Evolutionary conservation across 805 yeast genomes (phyloP).

Genomic region (Sugiyamaella mastotermitis): DNA sequence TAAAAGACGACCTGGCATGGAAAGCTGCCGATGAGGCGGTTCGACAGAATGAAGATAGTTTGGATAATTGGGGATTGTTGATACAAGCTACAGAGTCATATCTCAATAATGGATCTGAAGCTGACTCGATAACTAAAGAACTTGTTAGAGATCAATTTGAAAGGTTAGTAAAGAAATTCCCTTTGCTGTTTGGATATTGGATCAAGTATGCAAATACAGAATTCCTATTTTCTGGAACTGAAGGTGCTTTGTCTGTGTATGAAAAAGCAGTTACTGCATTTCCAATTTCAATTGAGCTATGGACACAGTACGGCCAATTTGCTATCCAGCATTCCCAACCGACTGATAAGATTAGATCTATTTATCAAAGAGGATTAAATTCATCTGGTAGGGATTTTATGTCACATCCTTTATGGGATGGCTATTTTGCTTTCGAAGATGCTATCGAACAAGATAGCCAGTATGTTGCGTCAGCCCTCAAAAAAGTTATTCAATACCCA

Average conservation of each 20-base stretch:
- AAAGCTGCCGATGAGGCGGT: slow-evolving; percentile 13
- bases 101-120: neutral
- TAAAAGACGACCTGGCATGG: no score
- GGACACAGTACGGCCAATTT: slow-evolving; percentile 26
- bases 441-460: slow-evolving; percentile 35
- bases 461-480: slow-evolving; percentile 35
- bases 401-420: slow-evolving; percentile 81
- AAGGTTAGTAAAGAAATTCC: slow-evolving; percentile 29
- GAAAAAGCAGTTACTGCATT: slow-evolving; percentile 33
- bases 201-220: slow-evolving; percentile 31
- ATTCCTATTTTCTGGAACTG: slow-evolving; percentile 17
- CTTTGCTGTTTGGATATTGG: slow-evolving; percentile 40
- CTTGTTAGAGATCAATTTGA: slow-evolving; percentile 17
- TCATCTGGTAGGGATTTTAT: slow-evolving; percentile 65
- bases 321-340: slow-evolving; percentile 14
- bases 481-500: slow-evolving; percentile 43
- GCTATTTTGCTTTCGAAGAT: slow-evolving; percentile 54
- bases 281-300: slow-evolving; percentile 27
- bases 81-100: slow-evolving; percentile 5
- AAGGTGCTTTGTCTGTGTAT: slow-evolving; percentile 22
- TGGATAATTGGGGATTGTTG: slow-evolving; percentile 17
- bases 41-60: slow-evolving; percentile 12
- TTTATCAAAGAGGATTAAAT: slow-evolving; percentile 43
- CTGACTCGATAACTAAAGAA: no score
- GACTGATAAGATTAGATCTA: slow-evolving; percentile 11